Evolutionary conservation across 2,329 filamentous ascomycete species (phyloP).

Genomic region (Fusarium cicatricum): DNA sequence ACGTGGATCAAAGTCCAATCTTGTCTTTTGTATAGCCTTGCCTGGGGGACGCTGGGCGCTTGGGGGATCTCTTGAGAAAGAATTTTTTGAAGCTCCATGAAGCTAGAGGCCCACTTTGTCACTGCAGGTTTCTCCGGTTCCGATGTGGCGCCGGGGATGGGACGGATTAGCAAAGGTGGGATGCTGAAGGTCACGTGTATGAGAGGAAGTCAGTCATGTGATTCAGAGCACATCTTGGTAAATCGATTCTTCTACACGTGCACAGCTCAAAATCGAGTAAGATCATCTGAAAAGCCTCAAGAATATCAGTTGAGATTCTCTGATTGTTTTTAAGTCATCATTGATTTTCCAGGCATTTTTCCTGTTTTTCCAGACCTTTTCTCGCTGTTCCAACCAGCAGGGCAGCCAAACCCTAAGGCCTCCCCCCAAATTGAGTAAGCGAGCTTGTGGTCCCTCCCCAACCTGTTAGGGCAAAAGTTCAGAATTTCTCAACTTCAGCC

Average conservation of each 20-base stretch:
- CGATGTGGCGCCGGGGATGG: slow-evolving; percentile 25
- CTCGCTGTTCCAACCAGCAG: slow-evolving; percentile 36
- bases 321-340: background rate
- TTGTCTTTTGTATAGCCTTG: slow-evolving; percentile 45
- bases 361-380: slow-evolving; percentile 8
- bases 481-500: slow-evolving; percentile 57
- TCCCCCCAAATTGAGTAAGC: slow-evolving; percentile 53
- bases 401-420: slow-evolving; percentile 53
- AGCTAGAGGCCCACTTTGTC: slow-evolving; percentile 39
- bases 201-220: slow-evolving; percentile 34
- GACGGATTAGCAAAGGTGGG: slow-evolving; percentile 7
- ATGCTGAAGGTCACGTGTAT: slow-evolving; percentile 34
- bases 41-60: slow-evolving; percentile 39
- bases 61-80: slow-evolving; percentile 42
- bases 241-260: slow-evolving; percentile 1
- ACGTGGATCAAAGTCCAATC: slow-evolving; percentile 43
- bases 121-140: slow-evolving; percentile 38
- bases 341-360: slow-evolving; percentile 19
- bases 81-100: slow-evolving; percentile 51
- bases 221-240: slow-evolving; percentile 16
- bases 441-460: slow-evolving; percentile 50
- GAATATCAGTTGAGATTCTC: background rate
- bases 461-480: slow-evolving; percentile 55
- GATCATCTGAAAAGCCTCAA: background rate
- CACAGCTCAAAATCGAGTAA: background rate